These are phyloP conservation scores for Mycena leptocephala DNA, from an alignment of 768 basidiomycete species.

Conservation along the genomic window DNA sequence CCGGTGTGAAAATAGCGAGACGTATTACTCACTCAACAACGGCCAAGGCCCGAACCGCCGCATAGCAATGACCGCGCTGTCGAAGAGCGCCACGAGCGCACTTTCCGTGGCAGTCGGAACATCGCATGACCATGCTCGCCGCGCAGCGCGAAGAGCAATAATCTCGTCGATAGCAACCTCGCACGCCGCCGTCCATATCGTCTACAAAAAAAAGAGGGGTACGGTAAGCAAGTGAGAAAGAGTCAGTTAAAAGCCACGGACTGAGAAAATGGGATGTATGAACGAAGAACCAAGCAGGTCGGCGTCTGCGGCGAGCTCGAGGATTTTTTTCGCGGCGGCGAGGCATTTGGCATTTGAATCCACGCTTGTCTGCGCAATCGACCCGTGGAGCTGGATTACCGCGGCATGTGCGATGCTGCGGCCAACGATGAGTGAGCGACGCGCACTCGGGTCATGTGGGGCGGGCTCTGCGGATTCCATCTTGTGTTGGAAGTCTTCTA, in stretches of 20 bases:
- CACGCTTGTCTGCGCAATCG: background rate
- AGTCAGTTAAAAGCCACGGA: background rate
- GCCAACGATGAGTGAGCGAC: slow-evolving; percentile 4
- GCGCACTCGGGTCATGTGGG: background rate
- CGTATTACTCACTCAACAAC: background rate
- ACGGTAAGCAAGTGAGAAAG: background rate
- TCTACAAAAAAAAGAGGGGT: background rate
- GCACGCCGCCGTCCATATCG: slow-evolving; percentile 27
- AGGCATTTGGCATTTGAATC: slow-evolving; percentile 22
- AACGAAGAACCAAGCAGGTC: background rate
- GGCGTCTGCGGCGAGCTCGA: background rate
- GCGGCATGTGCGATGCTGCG: slow-evolving; percentile 31
- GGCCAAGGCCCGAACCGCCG: background rate
- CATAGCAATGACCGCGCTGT: slow-evolving; percentile 5
- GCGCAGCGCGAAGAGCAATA: background rate
- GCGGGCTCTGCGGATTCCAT: background rate
- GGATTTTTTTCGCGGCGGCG: slow-evolving; percentile 19
- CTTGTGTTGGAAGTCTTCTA: background rate
- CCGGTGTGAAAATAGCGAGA: background rate
- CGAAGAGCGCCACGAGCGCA: background rate
- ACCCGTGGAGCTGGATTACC: slow-evolving; percentile 30
- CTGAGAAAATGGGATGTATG: slow-evolving; percentile 15
- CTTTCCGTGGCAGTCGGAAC: background rate
- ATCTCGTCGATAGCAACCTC: slow-evolving; percentile 26
- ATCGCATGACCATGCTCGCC: background rate